Base-by-base conservation (phyloP, 2,329 filamentous ascomycete species). In the Beauveria sp. region DNA sequence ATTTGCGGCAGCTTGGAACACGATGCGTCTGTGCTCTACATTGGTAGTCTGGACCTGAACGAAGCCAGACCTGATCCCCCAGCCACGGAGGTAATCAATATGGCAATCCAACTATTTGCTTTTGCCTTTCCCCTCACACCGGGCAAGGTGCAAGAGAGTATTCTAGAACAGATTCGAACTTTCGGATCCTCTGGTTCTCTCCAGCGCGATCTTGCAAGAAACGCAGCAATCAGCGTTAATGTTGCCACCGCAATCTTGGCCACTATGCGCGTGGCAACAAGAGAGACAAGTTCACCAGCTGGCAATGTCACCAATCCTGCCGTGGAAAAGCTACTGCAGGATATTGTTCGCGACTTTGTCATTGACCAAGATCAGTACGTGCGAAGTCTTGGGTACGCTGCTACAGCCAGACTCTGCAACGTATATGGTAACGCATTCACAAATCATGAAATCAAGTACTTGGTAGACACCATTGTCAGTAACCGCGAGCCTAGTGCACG, bases 401-500 rank as follows among this genome's bases (percentile, higher is more conserved):
- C 91, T 0, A 79, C 97, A 14, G 93, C 92, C 18, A 85, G 92
- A 43, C 83, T 99, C 1, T 97, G 94, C 74, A 92, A 81, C 64
- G 76, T 82, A 58, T 92, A 91, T 58, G 96, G 94, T 44, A 96
- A 94, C 64, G 79, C 87, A 1, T 94, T 96, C 68, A 99, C 94
- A 0, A 92, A 91, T 65, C 81, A 85, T 30, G 92, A 97, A 73
- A 90, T 99, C 67, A 97, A 96, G 70, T 88, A 88, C 70, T 81
- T 99, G 10, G 88, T 97, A 48, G 93, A 99, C 69, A 96, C 90
- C 1, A 97, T 99, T 64, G 92, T 99, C 6, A 84, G 88, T 50
- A 97, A 99, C 72, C 84, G 93, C 59, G 94, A 99, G 71, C 94
- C 94, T 0, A 93, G 90, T 71, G 92, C 92, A 43, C 86, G 94